phyloP scores from a whole-genome alignment of 371 early-diverging fungal genomes.

The Lichtheimia ornata region DNA sequence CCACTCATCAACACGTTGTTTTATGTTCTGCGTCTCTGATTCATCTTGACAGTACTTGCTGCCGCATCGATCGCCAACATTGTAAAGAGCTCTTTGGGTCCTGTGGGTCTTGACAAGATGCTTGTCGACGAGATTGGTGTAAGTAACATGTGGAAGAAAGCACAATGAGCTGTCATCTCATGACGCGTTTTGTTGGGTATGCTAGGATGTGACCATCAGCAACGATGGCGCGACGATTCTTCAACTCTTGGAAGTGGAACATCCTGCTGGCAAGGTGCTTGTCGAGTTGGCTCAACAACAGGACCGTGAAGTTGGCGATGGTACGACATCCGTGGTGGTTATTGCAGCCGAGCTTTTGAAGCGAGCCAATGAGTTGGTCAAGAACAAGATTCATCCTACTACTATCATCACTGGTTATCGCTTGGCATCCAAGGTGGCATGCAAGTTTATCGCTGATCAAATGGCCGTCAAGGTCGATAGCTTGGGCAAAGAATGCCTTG shows the following conservation, averaged over 20 bases:
- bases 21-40: neutral
- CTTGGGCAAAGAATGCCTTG: slow-evolving; percentile 90
- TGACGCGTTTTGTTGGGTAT: neutral
- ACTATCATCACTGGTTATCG: slow-evolving; percentile 99
- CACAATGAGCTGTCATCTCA: neutral
- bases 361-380: slow-evolving; percentile 96
- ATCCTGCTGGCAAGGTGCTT: slow-evolving; percentile 97
- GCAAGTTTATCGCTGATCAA: slow-evolving; percentile 96
- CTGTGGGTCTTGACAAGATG: slow-evolving; percentile 99
- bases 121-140: slow-evolving; percentile 99
- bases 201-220: slow-evolving; percentile 98
- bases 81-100: slow-evolving; percentile 98
- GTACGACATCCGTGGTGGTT: slow-evolving; percentile 99
- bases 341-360: slow-evolving; percentile 98
- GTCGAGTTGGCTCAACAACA: slow-evolving; percentile 99
- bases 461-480: slow-evolving; percentile 94
- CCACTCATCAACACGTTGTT: slow-evolving; percentile 7
- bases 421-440: slow-evolving; percentile 97
- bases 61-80: slow-evolving; percentile 94
- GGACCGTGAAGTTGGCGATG: slow-evolving; percentile 99
- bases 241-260: slow-evolving; percentile 95
- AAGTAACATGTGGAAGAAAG: slow-evolving; percentile 25
- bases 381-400: slow-evolving; percentile 98
- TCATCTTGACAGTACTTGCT: slow-evolving; percentile 53
- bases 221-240: slow-evolving; percentile 99